phyloP scores from a whole-genome alignment of 805 yeast species.

The Yarrowia yakushimensis region DNA sequence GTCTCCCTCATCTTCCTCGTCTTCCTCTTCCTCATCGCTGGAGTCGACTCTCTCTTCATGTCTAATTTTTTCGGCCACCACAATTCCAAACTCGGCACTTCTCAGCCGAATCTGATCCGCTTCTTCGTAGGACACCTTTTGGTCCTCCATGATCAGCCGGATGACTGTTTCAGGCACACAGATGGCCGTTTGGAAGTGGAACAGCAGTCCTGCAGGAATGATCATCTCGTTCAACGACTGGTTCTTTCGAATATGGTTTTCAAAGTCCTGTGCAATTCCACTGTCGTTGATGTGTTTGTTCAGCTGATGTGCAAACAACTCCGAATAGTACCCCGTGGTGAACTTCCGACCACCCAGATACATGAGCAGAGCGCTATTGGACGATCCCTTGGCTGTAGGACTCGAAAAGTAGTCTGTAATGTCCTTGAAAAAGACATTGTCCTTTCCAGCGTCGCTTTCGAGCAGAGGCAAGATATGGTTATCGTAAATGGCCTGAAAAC shows the following conservation, averaged over 20 bases:
- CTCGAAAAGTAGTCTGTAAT: background rate
- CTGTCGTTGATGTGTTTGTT: background rate
- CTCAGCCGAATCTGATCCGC: background rate
- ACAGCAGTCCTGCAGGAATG: background rate
- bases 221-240: background rate
- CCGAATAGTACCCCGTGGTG: background rate
- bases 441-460: background rate
- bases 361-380: background rate
- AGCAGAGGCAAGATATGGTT: background rate
- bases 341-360: background rate
- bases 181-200: constrained; percentile 1
- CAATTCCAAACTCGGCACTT: background rate
- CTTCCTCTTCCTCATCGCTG: background rate
- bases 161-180: constrained; percentile 5
- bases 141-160: constrained; percentile 4
- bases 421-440: background rate
- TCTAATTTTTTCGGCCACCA: background rate
- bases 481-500: background rate
- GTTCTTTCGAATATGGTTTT: background rate
- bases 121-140: background rate
- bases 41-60: background rate
- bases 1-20: background rate
- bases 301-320: background rate
- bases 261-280: background rate
- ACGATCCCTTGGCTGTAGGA: background rate